Evolutionary conservation across 495 filamentous ascomycete species (phyloP), one percentile per base, ranked within the genome.

Genomic region (Aspergillus bertholletiae): DNA sequence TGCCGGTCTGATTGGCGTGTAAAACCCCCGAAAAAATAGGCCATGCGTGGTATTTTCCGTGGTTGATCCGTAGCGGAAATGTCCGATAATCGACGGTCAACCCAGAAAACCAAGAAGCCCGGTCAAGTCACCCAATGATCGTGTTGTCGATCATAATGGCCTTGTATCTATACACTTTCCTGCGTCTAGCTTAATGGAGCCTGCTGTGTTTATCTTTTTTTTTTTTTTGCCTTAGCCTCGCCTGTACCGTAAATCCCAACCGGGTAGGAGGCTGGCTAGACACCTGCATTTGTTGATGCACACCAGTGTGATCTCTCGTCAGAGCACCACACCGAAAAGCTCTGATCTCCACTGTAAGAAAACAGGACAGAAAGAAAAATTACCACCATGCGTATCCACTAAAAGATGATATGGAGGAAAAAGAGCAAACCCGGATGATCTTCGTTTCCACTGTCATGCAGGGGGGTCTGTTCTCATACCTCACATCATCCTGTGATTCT

Each of bases 31-130:
- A 64, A 35, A 13, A 32, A 52, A 57, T 53, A 20, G 48, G 54
- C 59, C 55, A 62, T 62, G 55, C 59, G 49, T 22, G 15, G 5
- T 40, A 52, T 2, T 34, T 34, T 52, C 24, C 7, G 53, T 64
- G 63, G 66, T 59, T 66, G 70, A 72, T 74, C 70, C 65, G 70
- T 69, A 64, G 61, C 69, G 67, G 67, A 68, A 70, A 66, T 66
- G 63, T 64, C 70, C 68, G 69, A 66, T 60, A 59, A 64, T 68
- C 66, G 56, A 61, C 58, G 56, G 51, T 58, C 48, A 23, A 32
- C 27, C 34, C 37, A 22, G 30, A 17, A 37, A 30, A 47, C 8
- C 21, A 37, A 13, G 46, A 43, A 39, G 24, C 8, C 39, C 18
- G 26, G 50, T 40, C 35, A 44, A 24, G 40, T 52, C 35, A 52